These are phyloP conservation scores for Westerdykella ornata DNA, from an alignment of 2,329 filamentous ascomycete genomes.

Conservation along the genomic window DNA sequence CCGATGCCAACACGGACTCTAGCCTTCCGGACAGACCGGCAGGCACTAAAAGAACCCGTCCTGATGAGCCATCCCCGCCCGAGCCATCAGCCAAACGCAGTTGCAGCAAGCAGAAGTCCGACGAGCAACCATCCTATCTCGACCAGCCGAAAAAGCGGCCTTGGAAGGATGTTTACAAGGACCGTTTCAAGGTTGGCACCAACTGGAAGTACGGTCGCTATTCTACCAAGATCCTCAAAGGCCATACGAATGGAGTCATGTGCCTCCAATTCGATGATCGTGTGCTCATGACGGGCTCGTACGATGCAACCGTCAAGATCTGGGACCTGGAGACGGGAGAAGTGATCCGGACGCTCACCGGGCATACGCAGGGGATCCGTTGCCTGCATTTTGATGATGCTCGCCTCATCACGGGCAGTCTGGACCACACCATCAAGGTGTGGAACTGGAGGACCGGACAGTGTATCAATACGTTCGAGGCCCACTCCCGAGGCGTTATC, in stretches of 20 bases:
- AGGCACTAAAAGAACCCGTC: conserved; percentile 25
- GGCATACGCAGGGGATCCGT: conserved; percentile 77
- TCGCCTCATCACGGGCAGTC: conserved; percentile 82
- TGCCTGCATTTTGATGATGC: conserved; percentile 89
- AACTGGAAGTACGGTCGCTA: conserved; percentile 97
- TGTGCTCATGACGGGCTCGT: conserved; percentile 87
- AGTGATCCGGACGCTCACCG: conserved; percentile 74
- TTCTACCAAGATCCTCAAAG: conserved; percentile 74
- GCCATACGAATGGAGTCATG: conserved; percentile 83
- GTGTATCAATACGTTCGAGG: conserved; percentile 71
- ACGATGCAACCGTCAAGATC: conserved; percentile 90
- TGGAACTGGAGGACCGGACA: conserved; percentile 96
- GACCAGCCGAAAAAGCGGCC: conserved; percentile 51
- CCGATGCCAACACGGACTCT: conserved; percentile 6
- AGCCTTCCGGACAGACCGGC: conserved; percentile 13
- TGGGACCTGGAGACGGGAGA: conserved; percentile 90
- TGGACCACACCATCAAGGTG: conserved; percentile 81
- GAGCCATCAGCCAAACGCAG: conserved; percentile 29
- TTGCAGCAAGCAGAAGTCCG: conserved; percentile 24
- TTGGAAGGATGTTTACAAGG: conserved; percentile 97
- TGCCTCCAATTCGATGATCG: conserved; percentile 77
- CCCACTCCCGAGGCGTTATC: conserved; percentile 77
- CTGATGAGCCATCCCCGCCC: conserved; percentile 19
- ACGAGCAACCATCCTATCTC: conserved; percentile 43
- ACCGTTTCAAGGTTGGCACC: conserved; percentile 88